Conservation (phyloP, 352 stramenopile species). For the Plasmopara halstedii region DNA sequence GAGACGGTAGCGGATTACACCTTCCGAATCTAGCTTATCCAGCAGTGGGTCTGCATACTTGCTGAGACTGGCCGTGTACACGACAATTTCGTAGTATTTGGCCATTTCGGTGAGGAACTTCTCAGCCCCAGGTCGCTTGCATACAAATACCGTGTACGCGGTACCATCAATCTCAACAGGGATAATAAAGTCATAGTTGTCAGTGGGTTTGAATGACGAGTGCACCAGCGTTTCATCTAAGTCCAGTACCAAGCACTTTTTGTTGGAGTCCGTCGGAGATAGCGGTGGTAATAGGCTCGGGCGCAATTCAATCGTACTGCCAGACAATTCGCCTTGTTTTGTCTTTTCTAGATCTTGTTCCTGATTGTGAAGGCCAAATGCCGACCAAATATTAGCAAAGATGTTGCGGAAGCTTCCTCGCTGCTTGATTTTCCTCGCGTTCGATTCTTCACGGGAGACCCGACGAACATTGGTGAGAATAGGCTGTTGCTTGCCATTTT, state of each 20-base stretch:
- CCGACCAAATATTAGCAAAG: slow-evolving; percentile 65
- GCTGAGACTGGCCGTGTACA: slow-evolving; percentile 97
- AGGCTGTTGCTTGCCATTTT: slow-evolving; percentile 45
- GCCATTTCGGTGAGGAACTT: slow-evolving; percentile 95
- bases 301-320: slow-evolving; percentile 40
- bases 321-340: slow-evolving; percentile 3
- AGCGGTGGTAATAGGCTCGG: slow-evolving; percentile 49
- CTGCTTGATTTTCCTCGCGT: slow-evolving; percentile 10
- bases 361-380: slow-evolving; percentile 6
- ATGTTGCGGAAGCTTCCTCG: slow-evolving; percentile 58
- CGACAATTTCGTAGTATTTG: slow-evolving; percentile 96
- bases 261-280: slow-evolving; percentile 43
- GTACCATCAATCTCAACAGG: slow-evolving; percentile 93
- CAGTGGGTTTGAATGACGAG: slow-evolving; percentile 92
- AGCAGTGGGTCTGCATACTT: slow-evolving; percentile 97
- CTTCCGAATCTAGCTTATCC: slow-evolving; percentile 91
- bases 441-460: slow-evolving; percentile 19
- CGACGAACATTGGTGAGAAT: slow-evolving; percentile 17
- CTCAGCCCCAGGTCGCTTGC: slow-evolving; percentile 90
- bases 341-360: slow-evolving; percentile 4
- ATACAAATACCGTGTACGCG: slow-evolving; percentile 85
- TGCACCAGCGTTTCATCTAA: slow-evolving; percentile 98
- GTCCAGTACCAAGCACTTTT: slow-evolving; percentile 92
- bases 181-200: slow-evolving; percentile 96
- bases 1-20: slow-evolving; percentile 84